These are phyloP conservation scores for Pyracantha coccinea DNA, from an alignment of 331 rosid genomes.

Conservation along the genomic window DNA sequence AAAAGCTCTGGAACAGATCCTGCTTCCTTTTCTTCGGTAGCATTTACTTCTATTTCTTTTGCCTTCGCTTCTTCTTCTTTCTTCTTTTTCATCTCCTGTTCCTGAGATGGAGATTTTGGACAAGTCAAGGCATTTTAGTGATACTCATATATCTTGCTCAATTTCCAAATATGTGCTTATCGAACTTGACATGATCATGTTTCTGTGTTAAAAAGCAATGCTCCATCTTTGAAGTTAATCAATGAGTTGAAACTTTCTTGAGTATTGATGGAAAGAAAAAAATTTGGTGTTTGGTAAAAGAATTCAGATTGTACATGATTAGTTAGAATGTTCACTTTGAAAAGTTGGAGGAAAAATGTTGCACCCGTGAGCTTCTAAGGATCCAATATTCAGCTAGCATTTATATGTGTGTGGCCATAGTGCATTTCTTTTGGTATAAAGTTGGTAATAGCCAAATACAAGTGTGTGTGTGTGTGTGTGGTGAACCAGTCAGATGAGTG, in stretches of 20 bases:
- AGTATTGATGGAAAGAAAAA: not conserved
- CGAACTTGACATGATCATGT: not conserved
- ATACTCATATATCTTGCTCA: not conserved
- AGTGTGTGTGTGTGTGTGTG: not conserved
- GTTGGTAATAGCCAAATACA: not conserved
- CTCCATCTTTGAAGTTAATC: not conserved
- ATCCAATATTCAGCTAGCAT: not conserved
- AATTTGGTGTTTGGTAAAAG: not conserved
- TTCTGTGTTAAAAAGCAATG: not conserved
- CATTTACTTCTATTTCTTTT: not conserved
- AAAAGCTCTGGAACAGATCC: constrained; percentile 29
- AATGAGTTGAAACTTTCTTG: not conserved
- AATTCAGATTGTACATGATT: not conserved
- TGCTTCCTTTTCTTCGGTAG: constrained; percentile 33
- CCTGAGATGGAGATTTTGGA: constrained; percentile 39
- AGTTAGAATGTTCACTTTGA: not conserved
- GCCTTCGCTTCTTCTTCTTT: constrained; percentile 38
- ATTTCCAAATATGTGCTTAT: not conserved
- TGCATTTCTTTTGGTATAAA: not conserved
- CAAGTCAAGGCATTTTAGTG: not conserved
- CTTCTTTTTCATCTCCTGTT: constrained; percentile 60
- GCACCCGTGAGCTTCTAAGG: not conserved
- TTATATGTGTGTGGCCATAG: not conserved
- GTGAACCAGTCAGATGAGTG: not conserved
- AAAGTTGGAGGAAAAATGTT: not conserved